Percentiles rank a stretch among this genome's conserved stretches.
phyloP scores from a whole-genome alignment of 257 asterid genomes.

The Solanum paucissectum region DNA sequence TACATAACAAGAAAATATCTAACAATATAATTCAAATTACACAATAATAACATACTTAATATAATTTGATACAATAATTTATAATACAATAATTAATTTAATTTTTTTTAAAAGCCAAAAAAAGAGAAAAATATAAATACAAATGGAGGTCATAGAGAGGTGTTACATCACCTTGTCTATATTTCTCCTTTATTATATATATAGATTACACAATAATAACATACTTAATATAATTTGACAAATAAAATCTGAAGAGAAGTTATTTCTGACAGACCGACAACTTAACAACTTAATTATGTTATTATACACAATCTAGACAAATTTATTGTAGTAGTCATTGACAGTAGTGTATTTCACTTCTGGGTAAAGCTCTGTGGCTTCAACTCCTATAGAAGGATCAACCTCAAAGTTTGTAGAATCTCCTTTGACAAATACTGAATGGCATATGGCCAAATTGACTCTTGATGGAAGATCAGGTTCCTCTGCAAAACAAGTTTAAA shows the following conservation, averaged over 20 bases:
- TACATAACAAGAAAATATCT: not conserved
- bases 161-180: too few relatives aligned
- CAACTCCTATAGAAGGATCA: constrained; percentile 42
- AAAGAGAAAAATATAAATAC: too few relatives aligned
- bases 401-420: constrained; percentile 46
- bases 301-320: constrained; percentile 6
- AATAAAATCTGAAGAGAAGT: too few relatives aligned
- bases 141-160: too few relatives aligned
- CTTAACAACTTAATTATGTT: not conserved
- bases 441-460: constrained; percentile 25
- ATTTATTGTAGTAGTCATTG: constrained; percentile 33
- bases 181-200: too few relatives aligned
- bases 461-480: constrained; percentile 26
- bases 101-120: too few relatives aligned
- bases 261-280: not conserved
- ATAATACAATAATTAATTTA: too few relatives aligned
- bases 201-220: too few relatives aligned
- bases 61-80: too few relatives aligned
- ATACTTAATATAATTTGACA: too few relatives aligned
- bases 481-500: constrained; percentile 18
- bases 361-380: constrained; percentile 61
- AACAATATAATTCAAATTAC: not conserved
- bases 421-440: constrained; percentile 43
- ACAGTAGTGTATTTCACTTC: constrained; percentile 59
- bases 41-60: not conserved